Evolutionary conservation across 2,329 filamentous ascomycete genomes (phyloP).

Genomic region (Fusarium sp.): DNA sequence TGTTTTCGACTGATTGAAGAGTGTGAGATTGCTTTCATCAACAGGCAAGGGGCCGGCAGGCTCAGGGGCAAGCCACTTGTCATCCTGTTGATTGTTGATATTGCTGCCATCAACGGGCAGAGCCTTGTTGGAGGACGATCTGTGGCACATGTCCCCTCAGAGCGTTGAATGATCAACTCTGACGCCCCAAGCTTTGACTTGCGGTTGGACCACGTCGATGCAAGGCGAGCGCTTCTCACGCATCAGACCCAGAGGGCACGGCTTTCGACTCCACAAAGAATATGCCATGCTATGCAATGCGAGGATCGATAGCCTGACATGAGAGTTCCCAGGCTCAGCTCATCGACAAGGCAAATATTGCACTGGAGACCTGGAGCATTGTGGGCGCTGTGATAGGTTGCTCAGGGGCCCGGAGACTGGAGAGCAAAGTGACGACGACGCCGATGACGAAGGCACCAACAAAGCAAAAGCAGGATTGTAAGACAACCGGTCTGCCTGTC

Average conservation of each 20-base stretch:
- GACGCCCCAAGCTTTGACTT: slow-evolving; percentile 18
- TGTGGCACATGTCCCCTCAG: background rate
- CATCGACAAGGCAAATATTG: background rate
- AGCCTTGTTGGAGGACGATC: background rate
- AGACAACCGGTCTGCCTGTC: background rate
- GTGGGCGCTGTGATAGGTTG: background rate
- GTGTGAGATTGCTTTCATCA: slow-evolving; percentile 5
- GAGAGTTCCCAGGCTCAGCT: background rate
- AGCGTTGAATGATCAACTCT: slow-evolving; percentile 30
- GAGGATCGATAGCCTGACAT: slow-evolving; percentile 15
- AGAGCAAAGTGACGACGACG: slow-evolving; percentile 14
- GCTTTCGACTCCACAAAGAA: slow-evolving; percentile 21
- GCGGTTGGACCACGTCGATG: slow-evolving; percentile 42
- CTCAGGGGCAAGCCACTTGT: slow-evolving; percentile 4
- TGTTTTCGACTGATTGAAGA: slow-evolving; percentile 9
- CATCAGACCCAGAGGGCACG: slow-evolving; percentile 8
- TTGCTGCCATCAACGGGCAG: background rate
- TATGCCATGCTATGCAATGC: slow-evolving; percentile 20
- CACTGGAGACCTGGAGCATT: background rate
- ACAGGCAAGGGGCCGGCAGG: background rate
- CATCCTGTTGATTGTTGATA: background rate
- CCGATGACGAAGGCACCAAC: slow-evolving; percentile 24
- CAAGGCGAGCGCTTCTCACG: slow-evolving; percentile 29
- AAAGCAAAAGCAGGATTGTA: slow-evolving; percentile 13
- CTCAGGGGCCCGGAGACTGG: slow-evolving; percentile 14